Evolutionary conservation across 441 rosid species (phyloP), one percentile per base, ranked within the genome.

Genomic region (Mallotus japonicus): DNA sequence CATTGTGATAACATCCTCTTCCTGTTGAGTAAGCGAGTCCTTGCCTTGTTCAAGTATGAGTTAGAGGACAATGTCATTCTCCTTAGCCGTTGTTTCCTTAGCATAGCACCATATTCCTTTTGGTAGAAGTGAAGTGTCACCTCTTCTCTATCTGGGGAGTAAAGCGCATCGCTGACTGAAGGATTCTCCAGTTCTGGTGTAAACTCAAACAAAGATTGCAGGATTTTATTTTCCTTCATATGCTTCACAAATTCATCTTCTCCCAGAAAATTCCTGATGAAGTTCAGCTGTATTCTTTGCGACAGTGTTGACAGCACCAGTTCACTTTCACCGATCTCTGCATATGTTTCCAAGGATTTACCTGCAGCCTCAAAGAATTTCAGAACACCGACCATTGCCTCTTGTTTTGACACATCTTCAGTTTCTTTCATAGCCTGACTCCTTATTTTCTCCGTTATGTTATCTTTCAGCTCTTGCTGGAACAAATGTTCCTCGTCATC

Each of bases 221-320:
- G 34, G 32, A 61, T 61, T 28, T 73, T 69, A 69, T 77, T 77
- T 64, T 8, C 59, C 58, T 32, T 67, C 73, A 67, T 60, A 15
- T 72, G 76, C 53, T 54, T 47, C 1, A 62, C 47, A 44, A 77
- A 72, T 32, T 73, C 76, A 37, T 64, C 74, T 47, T 62, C 56
- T 34, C 80, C 73, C 11, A 77, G 66, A 67, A 77, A 77, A 0
- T 54, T 56, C 80, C 63, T 63, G 22, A 73, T 7, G 40, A 54
- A 77, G 32, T 72, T 62, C 55, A 73, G 53, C 80, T 67, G 80
- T 56, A 72, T 69, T 6, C 22, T 13, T 7, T 66, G 63, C 8
- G 67, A 54, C 77, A 77, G 76, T 0, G 77, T 65, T 46, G 69
- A 58, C 24, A 71, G 24, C 1, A 15, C 34, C 9, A 79, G 37